Conservation (phyloP, 768 basidiomycete genomes). For the Pleurotus sapidus region DNA sequence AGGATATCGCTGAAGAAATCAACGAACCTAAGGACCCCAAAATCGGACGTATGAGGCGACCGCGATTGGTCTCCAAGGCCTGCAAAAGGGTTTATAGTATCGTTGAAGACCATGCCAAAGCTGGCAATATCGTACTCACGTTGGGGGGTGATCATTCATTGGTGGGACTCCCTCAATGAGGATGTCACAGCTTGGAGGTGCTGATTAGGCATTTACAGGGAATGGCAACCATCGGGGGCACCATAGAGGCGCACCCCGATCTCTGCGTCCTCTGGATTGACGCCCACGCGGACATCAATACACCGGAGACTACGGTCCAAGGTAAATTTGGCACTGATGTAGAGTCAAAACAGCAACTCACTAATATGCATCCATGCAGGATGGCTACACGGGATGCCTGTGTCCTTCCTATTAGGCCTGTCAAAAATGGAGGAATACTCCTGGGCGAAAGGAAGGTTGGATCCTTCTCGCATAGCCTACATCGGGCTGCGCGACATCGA, state of each 20-base stretch:
- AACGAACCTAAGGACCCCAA: conserved; percentile 46
- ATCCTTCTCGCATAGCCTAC: conserved; percentile 61
- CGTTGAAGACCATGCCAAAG: conserved; percentile 53
- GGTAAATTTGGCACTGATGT: conserved; percentile 24
- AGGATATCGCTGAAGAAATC: conserved; percentile 31
- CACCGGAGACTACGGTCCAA: conserved; percentile 56
- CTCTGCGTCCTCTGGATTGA: conserved; percentile 78
- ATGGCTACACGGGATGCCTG: conserved; percentile 81
- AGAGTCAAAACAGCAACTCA: neutral
- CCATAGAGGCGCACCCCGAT: conserved; percentile 52
- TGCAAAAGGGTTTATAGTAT: conserved; percentile 53
- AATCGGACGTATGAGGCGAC: conserved; percentile 68
- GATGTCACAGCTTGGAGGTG: neutral
- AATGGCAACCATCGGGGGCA: conserved; percentile 76
- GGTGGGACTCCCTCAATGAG: conserved; percentile 24
- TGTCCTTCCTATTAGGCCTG: conserved; percentile 65
- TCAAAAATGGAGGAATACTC: conserved; percentile 15
- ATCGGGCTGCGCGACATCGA: conserved; percentile 80
- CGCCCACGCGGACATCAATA: conserved; percentile 82
- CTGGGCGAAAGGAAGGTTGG: conserved; percentile 44
- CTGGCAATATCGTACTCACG: conserved; percentile 65
- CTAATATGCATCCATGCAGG: conserved; percentile 31
- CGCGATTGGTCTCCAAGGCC: conserved; percentile 61
- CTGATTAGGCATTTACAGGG: conserved; percentile 18
- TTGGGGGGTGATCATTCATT: conserved; percentile 78